Evolutionary conservation across 169 alveolate species (phyloP), one percentile per base, ranked within the genome.

Genomic region (Theileria luwenshuni): DNA sequence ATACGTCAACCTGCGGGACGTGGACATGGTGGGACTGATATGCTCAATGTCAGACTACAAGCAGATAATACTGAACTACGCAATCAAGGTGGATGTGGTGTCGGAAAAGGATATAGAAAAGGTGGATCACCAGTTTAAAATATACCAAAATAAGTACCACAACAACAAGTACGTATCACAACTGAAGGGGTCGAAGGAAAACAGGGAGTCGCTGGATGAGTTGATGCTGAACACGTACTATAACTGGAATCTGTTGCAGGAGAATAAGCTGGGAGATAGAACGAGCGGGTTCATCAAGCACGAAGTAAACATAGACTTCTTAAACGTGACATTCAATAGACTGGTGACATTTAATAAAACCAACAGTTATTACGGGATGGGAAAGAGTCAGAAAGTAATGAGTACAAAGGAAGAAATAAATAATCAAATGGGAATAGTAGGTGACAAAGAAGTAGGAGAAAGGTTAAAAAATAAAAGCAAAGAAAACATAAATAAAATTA

Each of bases 1-100:
- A n/a, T 63, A 79, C 72, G 48, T 63, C 13, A 49, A 64, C 32
- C 51, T 79, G 19, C 68, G 87, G 28, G 87, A 79, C n/a, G 48
- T 38, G 67, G 87, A 79, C 43, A 23, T 79, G 68, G 54, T 62
- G 32, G 70, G 42, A 2, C 13, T 71, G 27, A 69, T 70, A 21
- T 58, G 47, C 23, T 30, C 77, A n/a, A 47, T 68, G 41, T 13
- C 69, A 12, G 64, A 69, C 21, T 79, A 64, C 45, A 68, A 65
- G 58, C 35, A 23, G 58, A 25, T 77, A 21, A 27, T 42, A 45
- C 45, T 65, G 54, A 76, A 77, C 33, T 68, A 59, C 69, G 65
- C 65, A 56, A 56, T 56, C 17, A 56, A 56, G 65, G 45, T 56
- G 65, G 54, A 47, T 10, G 84, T 32, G 63, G 58, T 59, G 38